These are phyloP conservation scores for Ceratocystis eucalypticola DNA, from an alignment of 2,329 filamentous ascomycete species.

Conservation along the genomic window DNA sequence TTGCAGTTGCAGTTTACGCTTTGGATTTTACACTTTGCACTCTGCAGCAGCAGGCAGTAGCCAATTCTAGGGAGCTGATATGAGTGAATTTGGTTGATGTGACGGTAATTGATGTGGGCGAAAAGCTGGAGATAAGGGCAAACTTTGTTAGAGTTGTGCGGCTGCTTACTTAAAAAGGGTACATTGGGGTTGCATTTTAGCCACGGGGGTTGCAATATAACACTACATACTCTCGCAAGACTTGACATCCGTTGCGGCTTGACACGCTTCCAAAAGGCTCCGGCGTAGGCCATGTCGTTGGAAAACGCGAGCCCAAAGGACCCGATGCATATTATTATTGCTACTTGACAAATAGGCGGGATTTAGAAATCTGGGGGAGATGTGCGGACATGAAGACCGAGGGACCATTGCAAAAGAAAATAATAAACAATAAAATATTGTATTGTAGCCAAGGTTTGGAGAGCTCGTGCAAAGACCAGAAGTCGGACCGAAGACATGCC, in stretches of 20 bases:
- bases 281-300: not conserved
- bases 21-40: no score
- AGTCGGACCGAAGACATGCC: conserved; percentile 3
- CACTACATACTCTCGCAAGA: no score
- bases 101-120: not conserved
- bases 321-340: not conserved
- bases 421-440: not conserved
- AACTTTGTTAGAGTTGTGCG: not conserved
- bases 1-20: no score
- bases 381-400: not conserved
- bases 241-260: not conserved
- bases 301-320: not conserved
- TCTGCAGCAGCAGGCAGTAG: no score
- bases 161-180: not conserved
- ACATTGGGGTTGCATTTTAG: not conserved
- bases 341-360: not conserved
- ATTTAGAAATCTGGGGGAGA: not conserved
- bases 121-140: not conserved
- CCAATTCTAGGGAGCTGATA: not conserved
- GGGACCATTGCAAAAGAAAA: not conserved
- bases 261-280: conserved; percentile 3
- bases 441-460: not conserved
- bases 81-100: not conserved
- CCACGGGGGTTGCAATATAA: not conserved
- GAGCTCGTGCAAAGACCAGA: conserved; percentile 4